Conservation (phyloP, 495 filamentous ascomycete species). For the Penicillium taxi region DNA sequence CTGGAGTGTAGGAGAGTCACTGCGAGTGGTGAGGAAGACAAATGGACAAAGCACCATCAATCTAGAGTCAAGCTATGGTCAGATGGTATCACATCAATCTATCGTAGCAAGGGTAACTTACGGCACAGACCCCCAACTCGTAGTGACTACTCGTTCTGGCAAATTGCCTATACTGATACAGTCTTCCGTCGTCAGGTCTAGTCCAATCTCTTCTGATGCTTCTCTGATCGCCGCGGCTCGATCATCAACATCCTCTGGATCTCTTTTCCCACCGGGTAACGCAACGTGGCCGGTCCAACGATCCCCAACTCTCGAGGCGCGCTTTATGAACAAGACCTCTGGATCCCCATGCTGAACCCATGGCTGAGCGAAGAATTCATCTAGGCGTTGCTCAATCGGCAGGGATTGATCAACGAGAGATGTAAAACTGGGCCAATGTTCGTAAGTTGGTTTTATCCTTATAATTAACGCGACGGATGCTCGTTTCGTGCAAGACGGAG, state of each 20-base stretch:
- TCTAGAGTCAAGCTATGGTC: slow-evolving; percentile 24
- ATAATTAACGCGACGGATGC: slow-evolving; percentile 68
- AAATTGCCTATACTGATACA: slow-evolving; percentile 58
- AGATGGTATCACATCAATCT: not conserved
- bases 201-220: slow-evolving; percentile 62
- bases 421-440: slow-evolving; percentile 43
- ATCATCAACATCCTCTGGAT: slow-evolving; percentile 61
- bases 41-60: slow-evolving; percentile 75
- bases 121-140: slow-evolving; percentile 62
- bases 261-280: slow-evolving; percentile 64
- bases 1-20: slow-evolving; percentile 48
- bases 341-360: slow-evolving; percentile 72
- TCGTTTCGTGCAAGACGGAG: slow-evolving; percentile 53
- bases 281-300: slow-evolving; percentile 73
- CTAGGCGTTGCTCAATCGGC: slow-evolving; percentile 37
- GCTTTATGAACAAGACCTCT: slow-evolving; percentile 71
- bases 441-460: slow-evolving; percentile 54
- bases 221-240: slow-evolving; percentile 59
- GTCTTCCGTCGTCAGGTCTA: slow-evolving; percentile 50
- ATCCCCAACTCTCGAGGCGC: slow-evolving; percentile 61
- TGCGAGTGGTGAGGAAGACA: slow-evolving; percentile 56
- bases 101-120: slow-evolving; percentile 26
- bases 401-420: slow-evolving; percentile 19
- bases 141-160: slow-evolving; percentile 64
- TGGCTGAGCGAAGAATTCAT: slow-evolving; percentile 56